Evolutionary conservation across 2,329 filamentous ascomycete genomes (phyloP), one percentile per base, ranked within the genome.

Genomic region (Ceratocystis cacaofunesta): DNA sequence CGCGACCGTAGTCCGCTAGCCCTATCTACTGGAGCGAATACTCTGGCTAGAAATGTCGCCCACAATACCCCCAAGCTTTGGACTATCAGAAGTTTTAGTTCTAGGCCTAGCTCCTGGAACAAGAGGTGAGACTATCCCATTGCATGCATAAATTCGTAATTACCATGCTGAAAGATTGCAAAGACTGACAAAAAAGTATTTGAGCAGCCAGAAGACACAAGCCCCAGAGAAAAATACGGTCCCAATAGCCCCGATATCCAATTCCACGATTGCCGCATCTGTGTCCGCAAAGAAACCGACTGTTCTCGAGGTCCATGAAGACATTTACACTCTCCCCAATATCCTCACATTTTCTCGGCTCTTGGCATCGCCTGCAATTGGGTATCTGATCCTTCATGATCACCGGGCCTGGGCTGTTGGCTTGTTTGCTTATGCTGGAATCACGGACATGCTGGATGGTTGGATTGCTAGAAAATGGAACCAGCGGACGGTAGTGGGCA

Each of bases 251-350:
- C 41, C 61, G 22, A 19, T n/a, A n/a, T 5, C 46, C 30, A 55
- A 46, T 36, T 2, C 52, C 17, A 48, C 36, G 10, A 52, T 22
- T n/a, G 19, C 43, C 6, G 5, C 19, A 15, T 28, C 50, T 62
- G 64, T 41, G 36, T 41, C 60, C 67, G 57, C 60, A 36, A 70
- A 69, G 32, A 55, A 66, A 17, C 28, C 52, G 19, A 48, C 25
- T 5, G 22, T 22, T 19, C 25, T 55, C 17, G 64, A 64, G 44
- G 50, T 74, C 7, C 89, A 87, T 73, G 94, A 99, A 76, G 91
- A 99, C 73, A 96, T 99, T 72, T 96, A 95, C 78, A 99, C 90
- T 44, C 73, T 99, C n/a, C 94, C 94, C 50, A 99, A 99, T 73
- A 80, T 95, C 68, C 82, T 99, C 64, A 99, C 94, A 1, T 86